phyloP scores from a whole-genome alignment of 2,329 filamentous ascomycete genomes.

The Cytospora mali region DNA sequence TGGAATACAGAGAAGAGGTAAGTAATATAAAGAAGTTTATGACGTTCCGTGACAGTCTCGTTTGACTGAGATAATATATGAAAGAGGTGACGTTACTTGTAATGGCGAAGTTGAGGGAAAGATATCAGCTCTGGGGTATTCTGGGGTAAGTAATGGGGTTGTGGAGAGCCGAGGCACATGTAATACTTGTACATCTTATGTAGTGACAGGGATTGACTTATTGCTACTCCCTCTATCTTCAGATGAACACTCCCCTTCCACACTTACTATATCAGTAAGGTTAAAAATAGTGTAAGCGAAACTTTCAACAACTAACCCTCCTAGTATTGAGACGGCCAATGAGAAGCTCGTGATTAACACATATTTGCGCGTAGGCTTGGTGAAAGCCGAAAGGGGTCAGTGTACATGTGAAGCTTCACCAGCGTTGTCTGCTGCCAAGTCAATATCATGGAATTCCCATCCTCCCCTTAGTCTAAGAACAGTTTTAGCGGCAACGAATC shows the following conservation, averaged over 20 bases:
- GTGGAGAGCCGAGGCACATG: slow-evolving; percentile 28
- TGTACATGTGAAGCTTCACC: background rate
- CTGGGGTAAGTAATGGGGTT: slow-evolving; percentile 9
- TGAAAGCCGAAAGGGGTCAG: no score
- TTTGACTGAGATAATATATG: background rate
- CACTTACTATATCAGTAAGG: no score
- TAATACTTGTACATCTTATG: background rate
- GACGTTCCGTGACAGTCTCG: background rate
- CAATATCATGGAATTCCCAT: background rate
- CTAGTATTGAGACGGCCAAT: no score
- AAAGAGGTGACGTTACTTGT: background rate
- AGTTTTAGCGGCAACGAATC: background rate
- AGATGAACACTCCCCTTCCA: no score
- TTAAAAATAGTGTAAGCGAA: no score
- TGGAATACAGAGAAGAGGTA: background rate
- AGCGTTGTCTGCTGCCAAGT: background rate
- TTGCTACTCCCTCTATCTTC: background rate
- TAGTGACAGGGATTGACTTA: slow-evolving; percentile 17
- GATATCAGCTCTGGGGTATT: slow-evolving; percentile 11
- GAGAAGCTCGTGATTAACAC: background rate
- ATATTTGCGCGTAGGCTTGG: background rate
- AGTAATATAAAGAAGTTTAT: background rate
- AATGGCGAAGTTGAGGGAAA: slow-evolving; percentile 3
- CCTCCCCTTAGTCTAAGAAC: background rate
- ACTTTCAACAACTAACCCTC: no score